Evolutionary conservation across 805 yeast species (phyloP).

Genomic region (Wickerhamiella parazyma): DNA sequence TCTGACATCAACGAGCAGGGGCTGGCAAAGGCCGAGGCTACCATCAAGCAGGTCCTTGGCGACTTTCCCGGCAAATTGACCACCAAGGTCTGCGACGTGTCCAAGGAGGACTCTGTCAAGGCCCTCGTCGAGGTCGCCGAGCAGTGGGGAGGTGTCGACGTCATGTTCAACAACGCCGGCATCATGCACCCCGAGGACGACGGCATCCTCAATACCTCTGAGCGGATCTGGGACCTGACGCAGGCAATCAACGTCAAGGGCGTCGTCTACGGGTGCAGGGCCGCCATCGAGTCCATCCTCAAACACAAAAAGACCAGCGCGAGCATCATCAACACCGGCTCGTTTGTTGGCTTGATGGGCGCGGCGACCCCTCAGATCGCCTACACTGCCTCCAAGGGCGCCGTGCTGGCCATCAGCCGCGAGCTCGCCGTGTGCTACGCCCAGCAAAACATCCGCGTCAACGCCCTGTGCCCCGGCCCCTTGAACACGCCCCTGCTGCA

Average conservation of each 20-base stretch:
- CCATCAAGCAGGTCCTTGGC: slow-evolving; percentile 59
- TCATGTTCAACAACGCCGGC: slow-evolving; percentile 84
- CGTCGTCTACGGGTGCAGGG: slow-evolving; percentile 27
- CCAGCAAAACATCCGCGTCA: slow-evolving; percentile 39
- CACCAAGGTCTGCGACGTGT: slow-evolving; percentile 21
- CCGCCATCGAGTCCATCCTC: slow-evolving; percentile 25
- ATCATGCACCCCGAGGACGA: slow-evolving; percentile 31
- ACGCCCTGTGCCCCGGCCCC: slow-evolving; percentile 47
- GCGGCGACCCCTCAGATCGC: slow-evolving; percentile 30
- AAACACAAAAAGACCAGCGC: slow-evolving; percentile 21
- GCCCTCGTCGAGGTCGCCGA: slow-evolving; percentile 39
- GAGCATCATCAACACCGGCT: slow-evolving; percentile 29
- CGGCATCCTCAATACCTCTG: slow-evolving; percentile 25
- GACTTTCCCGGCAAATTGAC: slow-evolving; percentile 57
- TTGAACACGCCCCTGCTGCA: slow-evolving; percentile 48
- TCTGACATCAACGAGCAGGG: slow-evolving; percentile 46
- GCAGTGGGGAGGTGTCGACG: slow-evolving; percentile 64
- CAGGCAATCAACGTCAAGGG: slow-evolving; percentile 28
- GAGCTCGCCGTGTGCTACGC: slow-evolving; percentile 49
- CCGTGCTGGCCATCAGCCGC: slow-evolving; percentile 27
- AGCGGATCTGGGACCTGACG: slow-evolving; percentile 27
- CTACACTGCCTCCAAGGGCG: slow-evolving; percentile 30
- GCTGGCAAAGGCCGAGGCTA: slow-evolving; percentile 44
- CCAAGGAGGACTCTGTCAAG: slow-evolving; percentile 25
- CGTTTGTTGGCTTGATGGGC: slow-evolving; percentile 28